Percentiles rank a stretch among this genome's conserved stretches.
Evolutionary conservation across 805 yeast genomes (phyloP).

Genomic region (Nakazawaea anatomiae): DNA sequence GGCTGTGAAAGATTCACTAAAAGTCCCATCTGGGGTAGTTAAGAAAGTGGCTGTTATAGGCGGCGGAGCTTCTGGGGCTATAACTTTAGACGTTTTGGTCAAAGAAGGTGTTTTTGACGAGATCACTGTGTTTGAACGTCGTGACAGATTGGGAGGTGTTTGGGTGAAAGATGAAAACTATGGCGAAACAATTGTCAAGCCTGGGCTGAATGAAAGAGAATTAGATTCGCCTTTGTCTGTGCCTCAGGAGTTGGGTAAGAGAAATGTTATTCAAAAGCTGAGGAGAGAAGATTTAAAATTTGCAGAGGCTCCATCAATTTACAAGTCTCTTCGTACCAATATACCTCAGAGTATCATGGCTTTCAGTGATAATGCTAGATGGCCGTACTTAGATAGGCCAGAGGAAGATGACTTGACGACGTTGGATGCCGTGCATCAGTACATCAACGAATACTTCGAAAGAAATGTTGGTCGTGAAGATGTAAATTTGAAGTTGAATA

Average conservation of each 20-base stretch:
- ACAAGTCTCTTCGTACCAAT: conserved; percentile 29
- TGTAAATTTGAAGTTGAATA: conserved; percentile 21
- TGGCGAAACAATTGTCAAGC: conserved; percentile 16
- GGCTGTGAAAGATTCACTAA: conserved; percentile 1
- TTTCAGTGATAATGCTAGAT: conserved; percentile 31
- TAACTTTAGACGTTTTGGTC: conserved; percentile 31
- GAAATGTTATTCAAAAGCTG: background rate
- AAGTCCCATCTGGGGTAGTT: conserved; percentile 2
- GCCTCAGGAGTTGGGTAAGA: conserved; percentile 2
- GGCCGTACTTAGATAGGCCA: conserved; percentile 24
- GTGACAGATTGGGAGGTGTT: conserved; percentile 34
- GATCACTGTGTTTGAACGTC: conserved; percentile 35
- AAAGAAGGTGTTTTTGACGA: conserved; percentile 27
- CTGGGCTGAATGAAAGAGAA: conserved; percentile 20
- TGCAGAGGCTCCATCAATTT: conserved; percentile 24
- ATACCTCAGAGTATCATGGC: conserved; percentile 41
- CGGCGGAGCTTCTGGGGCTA: conserved; percentile 47
- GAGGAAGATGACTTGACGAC: conserved; percentile 17
- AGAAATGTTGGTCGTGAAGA: conserved; percentile 17
- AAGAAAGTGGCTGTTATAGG: conserved; percentile 38
- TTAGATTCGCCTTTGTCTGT: conserved; percentile 23
- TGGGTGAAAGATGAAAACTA: conserved; percentile 32
- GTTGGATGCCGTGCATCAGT: conserved; percentile 23
- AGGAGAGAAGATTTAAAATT: conserved; percentile 15
- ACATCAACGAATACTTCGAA: conserved; percentile 24